These are phyloP conservation scores for Neoboletus magnificus DNA, from an alignment of 768 basidiomycete genomes.

Conservation along the genomic window DNA sequence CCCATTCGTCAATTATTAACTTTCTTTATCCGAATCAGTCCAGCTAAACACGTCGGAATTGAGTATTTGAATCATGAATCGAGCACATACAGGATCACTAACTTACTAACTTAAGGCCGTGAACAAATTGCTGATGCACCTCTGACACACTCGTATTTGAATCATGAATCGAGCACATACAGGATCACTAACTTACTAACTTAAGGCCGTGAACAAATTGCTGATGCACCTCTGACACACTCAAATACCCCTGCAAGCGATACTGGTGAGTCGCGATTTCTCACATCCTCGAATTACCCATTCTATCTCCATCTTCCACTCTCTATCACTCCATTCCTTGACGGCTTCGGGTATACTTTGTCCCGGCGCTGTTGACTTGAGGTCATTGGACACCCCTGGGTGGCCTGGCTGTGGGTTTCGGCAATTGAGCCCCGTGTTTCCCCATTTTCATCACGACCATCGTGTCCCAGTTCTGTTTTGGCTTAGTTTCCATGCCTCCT, in stretches of 20 bases:
- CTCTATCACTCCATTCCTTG: too few relatives aligned
- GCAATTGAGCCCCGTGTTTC: background rate
- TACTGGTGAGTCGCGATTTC: conserved; percentile 20
- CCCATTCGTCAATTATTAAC: too few relatives aligned
- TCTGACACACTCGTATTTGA: conserved; percentile 14
- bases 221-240: conserved; percentile 24
- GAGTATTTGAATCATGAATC: too few relatives aligned
- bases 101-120: too few relatives aligned
- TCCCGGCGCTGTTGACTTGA: background rate
- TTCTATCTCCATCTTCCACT: background rate
- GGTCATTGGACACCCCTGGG: background rate
- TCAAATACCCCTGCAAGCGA: conserved; percentile 27
- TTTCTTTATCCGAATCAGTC: too few relatives aligned
- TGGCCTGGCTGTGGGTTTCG: background rate
- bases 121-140: too few relatives aligned
- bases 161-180: too few relatives aligned
- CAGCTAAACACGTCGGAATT: too few relatives aligned
- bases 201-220: too few relatives aligned
- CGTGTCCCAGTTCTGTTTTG: background rate
- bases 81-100: too few relatives aligned
- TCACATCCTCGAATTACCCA: too few relatives aligned
- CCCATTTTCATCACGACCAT: background rate
- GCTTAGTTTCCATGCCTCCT: background rate
- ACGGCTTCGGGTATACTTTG: background rate
- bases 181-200: too few relatives aligned